phyloP scores from a whole-genome alignment of 306 rosid genomes.

The Alnus glutinosa region DNA sequence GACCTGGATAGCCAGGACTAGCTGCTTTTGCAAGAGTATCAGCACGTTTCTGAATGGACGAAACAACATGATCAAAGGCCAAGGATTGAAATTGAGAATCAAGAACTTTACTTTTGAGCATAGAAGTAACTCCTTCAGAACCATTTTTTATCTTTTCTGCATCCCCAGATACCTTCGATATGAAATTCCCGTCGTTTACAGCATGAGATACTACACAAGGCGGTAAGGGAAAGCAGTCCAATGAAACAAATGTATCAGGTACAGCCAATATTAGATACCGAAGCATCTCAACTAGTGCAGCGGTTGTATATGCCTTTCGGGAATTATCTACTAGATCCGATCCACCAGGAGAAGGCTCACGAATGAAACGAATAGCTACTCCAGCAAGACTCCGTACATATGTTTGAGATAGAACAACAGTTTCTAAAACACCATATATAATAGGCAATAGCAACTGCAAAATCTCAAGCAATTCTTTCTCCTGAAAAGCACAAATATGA shows the following conservation, averaged over 20 bases:
- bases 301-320: constrained; percentile 75
- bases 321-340: constrained; percentile 96
- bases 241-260: constrained; percentile 89
- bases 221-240: constrained; percentile 96
- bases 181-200: constrained; percentile 66
- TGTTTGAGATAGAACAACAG: constrained; percentile 75
- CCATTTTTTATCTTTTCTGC: constrained; percentile 51
- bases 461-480: constrained; percentile 73
- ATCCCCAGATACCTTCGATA: constrained; percentile 58
- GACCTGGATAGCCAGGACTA: constrained; percentile 66
- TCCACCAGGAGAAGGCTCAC: constrained; percentile 89
- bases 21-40: constrained; percentile 76
- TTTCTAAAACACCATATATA: constrained; percentile 83
- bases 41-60: constrained; percentile 70
- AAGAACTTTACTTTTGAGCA: constrained; percentile 58
- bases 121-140: constrained; percentile 52
- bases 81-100: constrained; percentile 70
- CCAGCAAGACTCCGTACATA: constrained; percentile 86
- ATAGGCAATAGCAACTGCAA: constrained; percentile 88
- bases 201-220: constrained; percentile 62
- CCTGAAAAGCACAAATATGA: constrained; percentile 52
- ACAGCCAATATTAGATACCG: constrained; percentile 75
- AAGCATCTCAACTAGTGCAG: constrained; percentile 85
- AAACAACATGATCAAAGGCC: constrained; percentile 66
- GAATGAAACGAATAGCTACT: constrained; percentile 65